A percentile compares a stretch with the other conserved stretches of the same genome.
Evolutionary conservation across 768 basidiomycete species (phyloP).

Genomic region (Tephrocybe sp.): DNA sequence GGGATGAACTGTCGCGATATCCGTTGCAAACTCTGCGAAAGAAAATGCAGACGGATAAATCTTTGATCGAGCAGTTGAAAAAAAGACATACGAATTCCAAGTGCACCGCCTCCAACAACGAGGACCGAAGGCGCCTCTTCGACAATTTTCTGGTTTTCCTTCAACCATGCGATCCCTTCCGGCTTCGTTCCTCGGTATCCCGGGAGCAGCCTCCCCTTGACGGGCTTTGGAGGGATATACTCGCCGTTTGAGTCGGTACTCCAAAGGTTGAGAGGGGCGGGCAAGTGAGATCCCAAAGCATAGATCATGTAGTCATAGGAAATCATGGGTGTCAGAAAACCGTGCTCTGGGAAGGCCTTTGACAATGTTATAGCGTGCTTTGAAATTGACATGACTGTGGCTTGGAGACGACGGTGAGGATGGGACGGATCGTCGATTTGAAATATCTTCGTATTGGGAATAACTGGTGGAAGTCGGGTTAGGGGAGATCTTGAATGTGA

Average conservation of each 20-base stretch:
- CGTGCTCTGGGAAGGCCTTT: constrained; percentile 47
- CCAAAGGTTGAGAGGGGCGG: constrained; percentile 58
- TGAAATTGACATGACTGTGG: constrained; percentile 40
- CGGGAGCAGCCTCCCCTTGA: constrained; percentile 12
- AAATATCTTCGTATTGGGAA: constrained; percentile 56
- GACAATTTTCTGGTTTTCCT: constrained; percentile 48
- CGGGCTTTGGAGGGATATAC: not conserved
- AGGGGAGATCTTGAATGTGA: too few species aligned
- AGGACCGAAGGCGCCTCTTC: constrained; percentile 50
- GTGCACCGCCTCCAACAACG: constrained; percentile 71
- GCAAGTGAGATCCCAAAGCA: constrained; percentile 60
- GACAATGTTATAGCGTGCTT: constrained; percentile 43
- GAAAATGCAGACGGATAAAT: not conserved
- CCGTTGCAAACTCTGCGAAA: constrained; percentile 57
- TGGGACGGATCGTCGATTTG: constrained; percentile 25
- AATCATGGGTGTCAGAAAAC: constrained; percentile 33
- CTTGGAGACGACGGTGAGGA: constrained; percentile 38
- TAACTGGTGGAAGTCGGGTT: too few species aligned
- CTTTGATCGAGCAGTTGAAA: not conserved
- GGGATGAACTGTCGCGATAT: constrained; percentile 56
- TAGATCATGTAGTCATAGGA: constrained; percentile 59
- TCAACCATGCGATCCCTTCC: constrained; percentile 51
- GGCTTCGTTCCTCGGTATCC: constrained; percentile 43
- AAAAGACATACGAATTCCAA: constrained; percentile 63
- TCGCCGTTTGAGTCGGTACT: constrained; percentile 21